Conservation (phyloP, 2,329 filamentous ascomycete genomes). For the Neopestalotiopsis sp. region DNA sequence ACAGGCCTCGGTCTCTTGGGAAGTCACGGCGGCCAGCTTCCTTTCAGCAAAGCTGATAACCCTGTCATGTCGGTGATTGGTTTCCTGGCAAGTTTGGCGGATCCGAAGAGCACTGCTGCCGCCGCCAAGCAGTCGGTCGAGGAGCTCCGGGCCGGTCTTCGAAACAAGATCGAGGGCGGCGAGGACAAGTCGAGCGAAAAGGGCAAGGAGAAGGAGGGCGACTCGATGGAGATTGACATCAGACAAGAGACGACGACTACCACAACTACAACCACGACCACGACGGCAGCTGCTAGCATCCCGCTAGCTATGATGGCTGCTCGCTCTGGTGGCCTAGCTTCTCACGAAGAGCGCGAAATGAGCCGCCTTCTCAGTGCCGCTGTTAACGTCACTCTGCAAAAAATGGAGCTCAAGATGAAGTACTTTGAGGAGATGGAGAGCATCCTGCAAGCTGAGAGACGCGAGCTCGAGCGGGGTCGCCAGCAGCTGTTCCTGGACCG, state of each 20-base stretch:
- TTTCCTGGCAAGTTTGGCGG: constrained; percentile 89
- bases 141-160: constrained; percentile 80
- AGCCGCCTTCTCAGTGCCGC: constrained; percentile 90
- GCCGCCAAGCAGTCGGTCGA: constrained; percentile 88
- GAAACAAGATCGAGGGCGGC: constrained; percentile 73
- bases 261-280: constrained; percentile 51
- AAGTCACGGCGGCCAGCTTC: constrained; percentile 77
- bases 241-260: constrained; percentile 58
- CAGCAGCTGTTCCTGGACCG: constrained; percentile 95
- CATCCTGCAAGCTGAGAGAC: constrained; percentile 86
- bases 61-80: constrained; percentile 95
- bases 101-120: constrained; percentile 87
- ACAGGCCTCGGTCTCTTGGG: constrained; percentile 71
- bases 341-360: constrained; percentile 96
- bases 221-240: constrained; percentile 70
- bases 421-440: constrained; percentile 98
- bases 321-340: constrained; percentile 85
- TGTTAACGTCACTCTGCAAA: constrained; percentile 92
- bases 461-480: constrained; percentile 88
- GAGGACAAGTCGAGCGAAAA: constrained; percentile 59
- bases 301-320: constrained; percentile 87
- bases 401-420: constrained; percentile 92
- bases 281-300: constrained; percentile 69
- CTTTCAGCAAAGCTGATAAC: constrained; percentile 92
- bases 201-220: constrained; percentile 59